Evolutionary conservation across 2,329 filamentous ascomycete species (phyloP), one percentile per base, ranked within the genome.

Genomic region (Epichloe sp.): DNA sequence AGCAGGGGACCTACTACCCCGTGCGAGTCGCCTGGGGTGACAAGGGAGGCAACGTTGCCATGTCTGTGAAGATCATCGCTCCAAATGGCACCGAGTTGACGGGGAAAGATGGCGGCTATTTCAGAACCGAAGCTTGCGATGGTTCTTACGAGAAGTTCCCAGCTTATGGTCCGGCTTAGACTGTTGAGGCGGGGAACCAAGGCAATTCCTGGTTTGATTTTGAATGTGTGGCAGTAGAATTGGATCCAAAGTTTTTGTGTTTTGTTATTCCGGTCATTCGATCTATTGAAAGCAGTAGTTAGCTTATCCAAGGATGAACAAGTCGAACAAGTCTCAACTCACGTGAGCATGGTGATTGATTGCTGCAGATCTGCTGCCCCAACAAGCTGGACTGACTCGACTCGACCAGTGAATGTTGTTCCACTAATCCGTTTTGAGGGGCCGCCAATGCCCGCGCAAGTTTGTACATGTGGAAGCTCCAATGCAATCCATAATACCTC

Each of bases 11-110:
- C 2, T 54, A 54, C 38, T 54, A 54, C 21, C 52, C 52, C 11
- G 46, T 54, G 11, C 44, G 52, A 41, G 44, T 54, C 6, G 52
- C 52, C 19, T 54, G 44, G 47, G 52, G 52, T 17, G 52, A 54
- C 35, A 54, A 54, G 36, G 36, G 52, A 19, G 52, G 52, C 44
- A 54, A 38, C 10, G 46, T 48, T 31, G 52, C 52, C 47, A 47
- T 54, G 50, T 54, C 52, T 14, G 52, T 54, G n/a, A 54, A 44
- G 26, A 54, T 54, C 23, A 44, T 47, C 12, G 50, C 52, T n/a
- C 52, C 52, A 12, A 54, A 50, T 31, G 52, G 52, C 7, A 52
- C 43, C 12, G 52, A 54, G 23, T 50, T 54, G 50, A 54, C 52
- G 15, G 52, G 52, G 23, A 34, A 49, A 45, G 50, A 54, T 35